Percentiles rank a stretch among this genome's conserved stretches.
phyloP scores from a whole-genome alignment of 805 yeast species.

The Teunomyces gatunensis region DNA sequence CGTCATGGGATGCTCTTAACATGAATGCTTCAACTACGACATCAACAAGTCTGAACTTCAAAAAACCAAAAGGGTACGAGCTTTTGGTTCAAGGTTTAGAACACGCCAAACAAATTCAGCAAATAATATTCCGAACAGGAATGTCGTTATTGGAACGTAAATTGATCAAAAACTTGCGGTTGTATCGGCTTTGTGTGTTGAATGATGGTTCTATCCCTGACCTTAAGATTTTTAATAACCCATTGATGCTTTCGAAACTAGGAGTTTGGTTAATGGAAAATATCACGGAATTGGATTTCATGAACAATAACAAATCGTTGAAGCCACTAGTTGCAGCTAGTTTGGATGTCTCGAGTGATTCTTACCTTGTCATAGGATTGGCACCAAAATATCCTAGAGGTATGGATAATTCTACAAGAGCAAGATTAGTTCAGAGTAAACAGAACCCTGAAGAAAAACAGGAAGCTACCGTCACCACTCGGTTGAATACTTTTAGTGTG shows the following conservation, averaged over 20 bases:
- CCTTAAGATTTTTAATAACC: conserved; percentile 73
- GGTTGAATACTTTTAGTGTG: conserved; percentile 78
- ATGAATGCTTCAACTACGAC: conserved; percentile 21
- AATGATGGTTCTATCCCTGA: conserved; percentile 79
- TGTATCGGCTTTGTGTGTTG: conserved; percentile 82
- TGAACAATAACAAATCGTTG: conserved; percentile 34
- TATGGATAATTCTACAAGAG: conserved; percentile 32
- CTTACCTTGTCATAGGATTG: conserved; percentile 84
- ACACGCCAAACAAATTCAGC: conserved; percentile 80
- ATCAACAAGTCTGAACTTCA: conserved; percentile 12
- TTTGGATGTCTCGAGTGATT: conserved; percentile 66
- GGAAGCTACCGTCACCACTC: conserved; percentile 42
- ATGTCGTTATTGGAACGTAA: conserved; percentile 84
- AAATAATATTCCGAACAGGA: conserved; percentile 81
- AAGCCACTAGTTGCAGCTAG: conserved; percentile 86
- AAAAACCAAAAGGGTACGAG: conserved; percentile 46
- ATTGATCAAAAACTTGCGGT: conserved; percentile 70
- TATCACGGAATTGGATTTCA: conserved; percentile 70
- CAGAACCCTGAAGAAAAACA: conserved; percentile 31
- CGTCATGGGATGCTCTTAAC: conserved; percentile 54
- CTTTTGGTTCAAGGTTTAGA: conserved; percentile 67
- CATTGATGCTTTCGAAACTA: conserved; percentile 75
- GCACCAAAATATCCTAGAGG: conserved; percentile 75
- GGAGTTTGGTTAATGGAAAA: conserved; percentile 92
- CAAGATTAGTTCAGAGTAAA: conserved; percentile 25